These are phyloP conservation scores for Thoreauomyces humboldtii DNA, from an alignment of 192 early-diverging fungal genomes.

Conservation along the genomic window DNA sequence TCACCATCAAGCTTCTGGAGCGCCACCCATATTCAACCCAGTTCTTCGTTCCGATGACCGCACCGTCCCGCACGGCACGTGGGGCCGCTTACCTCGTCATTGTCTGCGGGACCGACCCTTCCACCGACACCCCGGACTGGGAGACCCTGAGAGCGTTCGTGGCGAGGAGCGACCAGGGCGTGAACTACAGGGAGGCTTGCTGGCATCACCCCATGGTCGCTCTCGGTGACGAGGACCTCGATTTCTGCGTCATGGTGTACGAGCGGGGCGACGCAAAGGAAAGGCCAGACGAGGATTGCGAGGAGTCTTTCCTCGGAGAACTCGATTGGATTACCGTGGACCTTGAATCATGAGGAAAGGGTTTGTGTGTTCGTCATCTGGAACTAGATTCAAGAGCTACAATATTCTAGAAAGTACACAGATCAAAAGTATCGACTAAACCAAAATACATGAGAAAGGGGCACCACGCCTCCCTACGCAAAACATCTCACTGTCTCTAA, in stretches of 20 bases:
- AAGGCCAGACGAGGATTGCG: slow-evolving; percentile 68
- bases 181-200: slow-evolving; percentile 76
- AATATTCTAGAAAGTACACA: too few species aligned
- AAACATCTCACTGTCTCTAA: not conserved
- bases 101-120: slow-evolving; percentile 68
- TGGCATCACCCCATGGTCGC: slow-evolving; percentile 94
- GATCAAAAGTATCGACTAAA: too few species aligned
- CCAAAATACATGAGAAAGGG: too few species aligned
- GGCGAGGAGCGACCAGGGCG: slow-evolving; percentile 67
- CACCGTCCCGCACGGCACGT: slow-evolving; percentile 11
- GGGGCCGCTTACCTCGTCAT: slow-evolving; percentile 66
- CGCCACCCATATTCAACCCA: slow-evolving; percentile 82
- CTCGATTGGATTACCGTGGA: not conserved
- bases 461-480: too few species aligned
- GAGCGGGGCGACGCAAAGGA: slow-evolving; percentile 56
- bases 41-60: slow-evolving; percentile 78
- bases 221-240: slow-evolving; percentile 44
- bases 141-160: slow-evolving; percentile 73
- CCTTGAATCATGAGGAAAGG: too few species aligned
- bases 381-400: too few species aligned
- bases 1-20: slow-evolving; percentile 74
- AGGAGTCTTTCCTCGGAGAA: slow-evolving; percentile 51
- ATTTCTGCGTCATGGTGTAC: slow-evolving; percentile 73
- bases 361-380: too few species aligned
- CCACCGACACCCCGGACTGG: slow-evolving; percentile 69